Evolutionary conservation across 2,329 filamentous ascomycete genomes (phyloP).

Genomic region (Aspergillus brunneoviolaceus): DNA sequence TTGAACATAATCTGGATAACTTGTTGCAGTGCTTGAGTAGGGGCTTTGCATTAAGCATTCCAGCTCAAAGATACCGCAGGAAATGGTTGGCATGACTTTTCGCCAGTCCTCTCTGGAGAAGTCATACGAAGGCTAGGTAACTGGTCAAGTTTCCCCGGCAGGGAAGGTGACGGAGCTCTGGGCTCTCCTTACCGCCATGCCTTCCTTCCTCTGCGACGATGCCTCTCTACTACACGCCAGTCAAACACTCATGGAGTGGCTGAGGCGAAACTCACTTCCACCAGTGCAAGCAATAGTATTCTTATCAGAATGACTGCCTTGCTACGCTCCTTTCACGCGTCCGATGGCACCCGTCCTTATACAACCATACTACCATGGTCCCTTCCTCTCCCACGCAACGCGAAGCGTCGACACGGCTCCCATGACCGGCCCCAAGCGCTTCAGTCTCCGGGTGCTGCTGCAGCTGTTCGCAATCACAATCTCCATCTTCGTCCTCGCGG

Average conservation of each 20-base stretch:
- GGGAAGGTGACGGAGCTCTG: neutral
- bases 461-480: slow-evolving; percentile 38
- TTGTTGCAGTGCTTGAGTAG: too few relatives aligned
- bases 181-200: neutral
- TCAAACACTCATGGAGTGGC: neutral
- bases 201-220: neutral
- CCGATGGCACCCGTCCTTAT: slow-evolving; percentile 33
- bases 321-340: slow-evolving; percentile 6
- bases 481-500: slow-evolving; percentile 38
- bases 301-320: slow-evolving; percentile 22
- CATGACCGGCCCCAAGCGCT: slow-evolving; percentile 24
- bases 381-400: slow-evolving; percentile 25
- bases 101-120: too few relatives aligned
- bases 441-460: slow-evolving; percentile 32
- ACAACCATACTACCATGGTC: slow-evolving; percentile 27
- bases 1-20: too few relatives aligned
- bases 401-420: slow-evolving; percentile 25
- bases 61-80: too few relatives aligned
- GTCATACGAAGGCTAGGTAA: too few relatives aligned
- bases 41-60: too few relatives aligned
- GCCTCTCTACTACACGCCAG: neutral
- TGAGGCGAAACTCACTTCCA: neutral
- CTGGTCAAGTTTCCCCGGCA: too few relatives aligned
- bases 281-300: slow-evolving; percentile 14
- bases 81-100: too few relatives aligned